Conservation (phyloP, 441 rosid genomes). For the Codiaeum variegatum region DNA sequence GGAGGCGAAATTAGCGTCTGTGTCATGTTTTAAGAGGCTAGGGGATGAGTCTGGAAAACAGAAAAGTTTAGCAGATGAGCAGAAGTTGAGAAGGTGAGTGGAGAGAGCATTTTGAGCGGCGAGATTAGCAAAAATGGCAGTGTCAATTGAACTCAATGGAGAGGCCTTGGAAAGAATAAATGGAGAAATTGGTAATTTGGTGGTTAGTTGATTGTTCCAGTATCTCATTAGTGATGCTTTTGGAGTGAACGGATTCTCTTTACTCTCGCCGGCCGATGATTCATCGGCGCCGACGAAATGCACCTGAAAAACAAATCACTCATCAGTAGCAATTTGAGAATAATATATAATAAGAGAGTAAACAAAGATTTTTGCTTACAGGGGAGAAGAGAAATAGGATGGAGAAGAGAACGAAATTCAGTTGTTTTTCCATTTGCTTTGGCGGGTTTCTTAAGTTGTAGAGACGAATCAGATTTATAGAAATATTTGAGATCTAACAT, state of each 20-base stretch:
- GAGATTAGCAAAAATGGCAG: slow-evolving; percentile 58
- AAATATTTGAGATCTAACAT: too few species aligned
- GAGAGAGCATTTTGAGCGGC: slow-evolving; percentile 53
- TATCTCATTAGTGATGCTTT: slow-evolving; percentile 61
- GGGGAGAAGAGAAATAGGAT: slow-evolving; percentile 22
- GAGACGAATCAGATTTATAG: too few species aligned
- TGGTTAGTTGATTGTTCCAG: slow-evolving; percentile 67
- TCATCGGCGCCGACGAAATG: slow-evolving; percentile 25
- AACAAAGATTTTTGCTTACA: slow-evolving; percentile 28
- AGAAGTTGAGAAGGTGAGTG: slow-evolving; percentile 50
- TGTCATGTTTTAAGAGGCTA: slow-evolving; percentile 44
- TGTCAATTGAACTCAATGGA: slow-evolving; percentile 54
- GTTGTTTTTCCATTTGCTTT: too few species aligned
- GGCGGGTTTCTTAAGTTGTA: too few species aligned
- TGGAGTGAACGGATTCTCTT: slow-evolving; percentile 64
- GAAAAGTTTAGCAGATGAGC: slow-evolving; percentile 69
- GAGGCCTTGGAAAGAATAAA: slow-evolving; percentile 71
- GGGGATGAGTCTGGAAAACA: slow-evolving; percentile 61
- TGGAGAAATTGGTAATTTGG: slow-evolving; percentile 34
- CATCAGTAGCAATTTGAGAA: background rate
- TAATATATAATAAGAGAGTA: background rate
- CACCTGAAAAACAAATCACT: slow-evolving; percentile 30
- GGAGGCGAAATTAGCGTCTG: slow-evolving; percentile 47
- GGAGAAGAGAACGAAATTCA: slow-evolving; percentile 15
- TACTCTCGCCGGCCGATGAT: slow-evolving; percentile 10